A percentile compares a stretch with the other conserved stretches of the same genome.
phyloP scores from a whole-genome alignment of 768 basidiomycete species.

The Panellus pusillus region DNA sequence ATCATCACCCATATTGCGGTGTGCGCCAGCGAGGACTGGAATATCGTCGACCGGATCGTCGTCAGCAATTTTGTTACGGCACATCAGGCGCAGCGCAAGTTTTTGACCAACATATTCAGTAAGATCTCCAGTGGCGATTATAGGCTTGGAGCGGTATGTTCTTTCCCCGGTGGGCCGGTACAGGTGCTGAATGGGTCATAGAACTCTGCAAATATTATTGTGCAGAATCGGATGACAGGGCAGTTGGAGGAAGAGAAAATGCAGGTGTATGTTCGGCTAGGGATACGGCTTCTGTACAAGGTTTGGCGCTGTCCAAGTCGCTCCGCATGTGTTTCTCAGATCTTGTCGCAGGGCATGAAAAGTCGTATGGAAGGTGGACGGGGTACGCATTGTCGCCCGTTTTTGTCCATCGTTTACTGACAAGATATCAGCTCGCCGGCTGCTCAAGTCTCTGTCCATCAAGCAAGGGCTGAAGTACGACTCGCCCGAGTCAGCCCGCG shows the following conservation, averaged over 20 bases:
- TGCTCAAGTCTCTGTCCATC: conserved; percentile 86
- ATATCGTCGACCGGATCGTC: conserved; percentile 81
- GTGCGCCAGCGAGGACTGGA: conserved; percentile 94
- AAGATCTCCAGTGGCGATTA: conserved; percentile 89
- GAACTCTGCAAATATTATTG: conserved; percentile 98
- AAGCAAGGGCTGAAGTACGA: conserved; percentile 96
- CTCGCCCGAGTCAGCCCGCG: conserved; percentile 75
- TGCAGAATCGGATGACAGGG: conserved; percentile 90
- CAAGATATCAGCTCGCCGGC: conserved; percentile 56
- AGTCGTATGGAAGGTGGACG: conserved; percentile 86
- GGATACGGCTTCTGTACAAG: conserved; percentile 91
- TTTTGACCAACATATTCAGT: conserved; percentile 87
- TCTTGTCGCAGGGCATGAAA: conserved; percentile 61
- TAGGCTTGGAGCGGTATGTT: conserved; percentile 81
- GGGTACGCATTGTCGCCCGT: conserved; percentile 46
- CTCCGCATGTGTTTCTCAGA: background rate
- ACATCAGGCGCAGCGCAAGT: conserved; percentile 94
- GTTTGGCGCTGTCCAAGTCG: conserved; percentile 28
- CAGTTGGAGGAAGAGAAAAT: conserved; percentile 98
- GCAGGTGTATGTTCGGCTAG: conserved; percentile 89
- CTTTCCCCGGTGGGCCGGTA: background rate
- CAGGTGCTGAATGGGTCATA: conserved; percentile 27
- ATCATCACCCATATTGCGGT: conserved; percentile 97
- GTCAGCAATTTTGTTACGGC: conserved; percentile 95
- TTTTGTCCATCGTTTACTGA: conserved; percentile 1